phyloP scores from a whole-genome alignment of 208 protist species.

The Leishmania tropica region DNA sequence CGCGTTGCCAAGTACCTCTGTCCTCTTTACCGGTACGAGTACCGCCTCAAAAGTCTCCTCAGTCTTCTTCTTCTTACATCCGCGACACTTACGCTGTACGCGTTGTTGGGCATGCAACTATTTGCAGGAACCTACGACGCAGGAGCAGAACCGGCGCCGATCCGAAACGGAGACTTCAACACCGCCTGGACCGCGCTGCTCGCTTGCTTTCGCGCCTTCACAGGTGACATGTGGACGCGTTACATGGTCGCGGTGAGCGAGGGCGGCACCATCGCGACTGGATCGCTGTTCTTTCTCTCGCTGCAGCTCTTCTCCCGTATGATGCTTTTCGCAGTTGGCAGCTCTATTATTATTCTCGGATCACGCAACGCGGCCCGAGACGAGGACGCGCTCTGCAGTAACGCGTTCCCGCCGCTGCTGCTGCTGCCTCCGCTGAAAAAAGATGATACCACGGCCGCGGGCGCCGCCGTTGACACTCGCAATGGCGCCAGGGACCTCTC shows the following conservation, averaged over 20 bases:
- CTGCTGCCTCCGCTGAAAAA: conserved; percentile 19
- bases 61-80: conserved; percentile 26
- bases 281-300: conserved; percentile 49
- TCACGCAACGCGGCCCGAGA: conserved; percentile 14
- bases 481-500: not conserved
- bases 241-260: conserved; percentile 33
- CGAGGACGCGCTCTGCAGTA: conserved; percentile 10
- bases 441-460: not conserved
- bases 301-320: conserved; percentile 12
- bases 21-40: conserved; percentile 18
- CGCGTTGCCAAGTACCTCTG: conserved; percentile 33
- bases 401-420: conserved; percentile 22
- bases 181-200: conserved; percentile 59
- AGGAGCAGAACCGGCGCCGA: not conserved
- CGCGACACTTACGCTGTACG: conserved; percentile 44
- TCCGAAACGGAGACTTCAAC: conserved; percentile 40
- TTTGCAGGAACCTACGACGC: conserved; percentile 35
- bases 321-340: conserved; percentile 26
- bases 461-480: not conserved
- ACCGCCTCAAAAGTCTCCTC: conserved; percentile 22
- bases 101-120: conserved; percentile 60
- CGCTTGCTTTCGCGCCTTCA: conserved; percentile 48
- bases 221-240: conserved; percentile 47
- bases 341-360: conserved; percentile 29
- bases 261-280: conserved; percentile 27